These are phyloP conservation scores for Porcisia hertigi DNA, from an alignment of 208 protist genomes.

Conservation along the genomic window DNA sequence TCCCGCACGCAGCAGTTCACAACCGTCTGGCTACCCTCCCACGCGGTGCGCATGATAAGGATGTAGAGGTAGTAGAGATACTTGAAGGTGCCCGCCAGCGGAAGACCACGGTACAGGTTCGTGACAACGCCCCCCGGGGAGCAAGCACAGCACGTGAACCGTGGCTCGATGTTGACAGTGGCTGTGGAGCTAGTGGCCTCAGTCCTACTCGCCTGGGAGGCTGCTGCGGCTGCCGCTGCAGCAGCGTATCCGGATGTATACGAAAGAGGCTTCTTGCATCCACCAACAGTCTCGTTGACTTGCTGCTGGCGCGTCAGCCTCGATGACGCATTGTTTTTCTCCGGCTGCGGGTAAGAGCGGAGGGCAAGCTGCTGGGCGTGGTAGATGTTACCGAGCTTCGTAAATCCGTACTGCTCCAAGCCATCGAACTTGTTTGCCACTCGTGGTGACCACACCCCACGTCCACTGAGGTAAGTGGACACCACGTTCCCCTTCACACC, in stretches of 20 bases:
- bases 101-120: slow-evolving; percentile 71
- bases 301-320: slow-evolving; percentile 20
- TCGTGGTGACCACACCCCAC: slow-evolving; percentile 64
- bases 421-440: slow-evolving; percentile 71
- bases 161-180: slow-evolving; percentile 30
- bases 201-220: not conserved
- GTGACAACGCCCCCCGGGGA: slow-evolving; percentile 77
- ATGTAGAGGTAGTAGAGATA: slow-evolving; percentile 65
- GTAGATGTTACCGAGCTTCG: slow-evolving; percentile 86
- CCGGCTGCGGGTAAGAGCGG: slow-evolving; percentile 50
- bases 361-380: slow-evolving; percentile 78
- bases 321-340: slow-evolving; percentile 14
- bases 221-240: slow-evolving; percentile 17
- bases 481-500: slow-evolving; percentile 63
- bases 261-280: not conserved
- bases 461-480: slow-evolving; percentile 65
- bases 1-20: slow-evolving; percentile 82
- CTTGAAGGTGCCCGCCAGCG: slow-evolving; percentile 46
- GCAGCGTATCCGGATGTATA: slow-evolving; percentile 3
- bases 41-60: slow-evolving; percentile 70
- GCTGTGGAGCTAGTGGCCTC: not conserved
- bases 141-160: slow-evolving; percentile 70
- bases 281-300: not conserved
- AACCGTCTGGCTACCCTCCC: slow-evolving; percentile 79
- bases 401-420: slow-evolving; percentile 86